Conservation (phyloP, 495 filamentous ascomycete genomes). For the Daldinia caldariorum region DNA sequence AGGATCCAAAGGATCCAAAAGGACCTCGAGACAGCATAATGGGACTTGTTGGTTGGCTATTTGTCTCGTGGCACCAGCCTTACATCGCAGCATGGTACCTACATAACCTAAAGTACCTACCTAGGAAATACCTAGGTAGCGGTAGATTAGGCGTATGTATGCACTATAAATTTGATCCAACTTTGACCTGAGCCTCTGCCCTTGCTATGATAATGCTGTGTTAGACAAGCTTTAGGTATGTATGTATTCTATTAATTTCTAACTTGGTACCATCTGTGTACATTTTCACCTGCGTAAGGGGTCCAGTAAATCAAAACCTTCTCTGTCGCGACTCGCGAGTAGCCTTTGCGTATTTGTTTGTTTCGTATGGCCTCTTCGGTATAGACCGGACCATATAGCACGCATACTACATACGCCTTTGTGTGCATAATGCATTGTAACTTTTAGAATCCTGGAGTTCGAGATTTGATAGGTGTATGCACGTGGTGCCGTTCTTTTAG, state of each 20-base stretch:
- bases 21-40: too few relatives aligned
- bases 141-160: background rate
- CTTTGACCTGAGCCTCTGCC: slow-evolving; percentile 8
- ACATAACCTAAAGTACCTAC: too few relatives aligned
- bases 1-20: background rate
- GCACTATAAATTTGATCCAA: slow-evolving; percentile 14
- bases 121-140: too few relatives aligned
- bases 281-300: background rate
- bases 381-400: slow-evolving; percentile 7
- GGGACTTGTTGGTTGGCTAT: background rate
- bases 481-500: slow-evolving; percentile 41
- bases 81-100: background rate
- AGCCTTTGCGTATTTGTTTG: slow-evolving; percentile 35
- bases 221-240: too few relatives aligned
- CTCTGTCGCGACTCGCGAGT: slow-evolving; percentile 27
- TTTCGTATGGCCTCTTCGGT: slow-evolving; percentile 35
- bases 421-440: slow-evolving; percentile 43
- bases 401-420: slow-evolving; percentile 3
- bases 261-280: too few relatives aligned
- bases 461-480: slow-evolving; percentile 44
- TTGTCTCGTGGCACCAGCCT: background rate
- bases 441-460: slow-evolving; percentile 13
- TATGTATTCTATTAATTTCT: too few relatives aligned
- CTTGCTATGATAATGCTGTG: background rate
- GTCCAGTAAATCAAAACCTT: slow-evolving; percentile 1